Conservation (phyloP, 2,329 filamentous ascomycete genomes). For the Fusarium sp. region DNA sequence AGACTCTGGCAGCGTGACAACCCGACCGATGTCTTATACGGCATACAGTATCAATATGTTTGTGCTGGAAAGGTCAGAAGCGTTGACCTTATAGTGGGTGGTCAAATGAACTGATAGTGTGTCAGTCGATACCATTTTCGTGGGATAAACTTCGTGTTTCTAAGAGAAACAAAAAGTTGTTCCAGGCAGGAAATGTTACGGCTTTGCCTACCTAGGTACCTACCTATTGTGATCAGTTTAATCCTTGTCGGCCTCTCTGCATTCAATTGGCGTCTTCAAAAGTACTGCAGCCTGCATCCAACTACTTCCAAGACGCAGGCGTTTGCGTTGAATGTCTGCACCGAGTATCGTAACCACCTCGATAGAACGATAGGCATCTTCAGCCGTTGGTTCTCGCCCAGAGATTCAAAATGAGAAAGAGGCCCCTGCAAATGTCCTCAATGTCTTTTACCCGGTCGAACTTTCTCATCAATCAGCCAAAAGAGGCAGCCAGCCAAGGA, state of each 20-base stretch:
- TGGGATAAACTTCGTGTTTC: background rate
- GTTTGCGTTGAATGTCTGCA: background rate
- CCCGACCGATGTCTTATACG: background rate
- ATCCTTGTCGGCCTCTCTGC: background rate
- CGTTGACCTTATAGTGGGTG: background rate
- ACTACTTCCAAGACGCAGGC: slow-evolving; percentile 2
- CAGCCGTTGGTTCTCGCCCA: slow-evolving; percentile 14
- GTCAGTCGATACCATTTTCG: background rate
- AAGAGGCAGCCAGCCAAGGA: background rate
- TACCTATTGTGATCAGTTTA: background rate
- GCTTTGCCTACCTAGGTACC: background rate
- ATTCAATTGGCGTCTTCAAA: background rate
- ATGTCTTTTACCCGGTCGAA: slow-evolving; percentile 14
- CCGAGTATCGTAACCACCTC: background rate
- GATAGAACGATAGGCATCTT: background rate
- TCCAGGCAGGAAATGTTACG: background rate
- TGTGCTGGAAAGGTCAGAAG: background rate
- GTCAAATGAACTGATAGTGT: background rate
- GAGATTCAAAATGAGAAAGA: background rate
- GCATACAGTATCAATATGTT: background rate
- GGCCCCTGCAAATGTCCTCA: slow-evolving; percentile 4
- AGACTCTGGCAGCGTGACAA: background rate
- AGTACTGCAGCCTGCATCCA: background rate
- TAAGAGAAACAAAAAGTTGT: background rate
- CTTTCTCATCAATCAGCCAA: slow-evolving; percentile 5